phyloP scores from a whole-genome alignment of 371 early-diverging fungal species.

The Cokeromyces recurvatus region DNA sequence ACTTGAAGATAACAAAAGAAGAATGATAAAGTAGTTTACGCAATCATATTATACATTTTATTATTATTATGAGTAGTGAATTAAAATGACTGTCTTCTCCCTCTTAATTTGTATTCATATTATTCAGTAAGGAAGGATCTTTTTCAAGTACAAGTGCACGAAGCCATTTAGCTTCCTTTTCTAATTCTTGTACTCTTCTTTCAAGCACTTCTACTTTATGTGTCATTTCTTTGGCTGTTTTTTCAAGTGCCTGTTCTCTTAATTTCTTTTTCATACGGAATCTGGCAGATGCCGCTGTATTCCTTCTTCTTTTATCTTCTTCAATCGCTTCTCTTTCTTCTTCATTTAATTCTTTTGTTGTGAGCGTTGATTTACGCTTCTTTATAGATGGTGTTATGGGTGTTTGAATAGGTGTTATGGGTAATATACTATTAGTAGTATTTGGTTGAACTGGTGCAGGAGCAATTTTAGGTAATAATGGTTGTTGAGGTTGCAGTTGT shows the following conservation, averaged over 20 bases:
- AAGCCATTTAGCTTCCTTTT: constrained; percentile 91
- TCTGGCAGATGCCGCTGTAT: constrained; percentile 93
- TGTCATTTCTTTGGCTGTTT: constrained; percentile 79
- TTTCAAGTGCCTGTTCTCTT: constrained; percentile 82
- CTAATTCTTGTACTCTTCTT: constrained; percentile 71
- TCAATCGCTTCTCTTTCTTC: constrained; percentile 32
- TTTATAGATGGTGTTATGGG: not conserved
- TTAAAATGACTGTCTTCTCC: no score
- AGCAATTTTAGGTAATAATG: constrained; percentile 29
- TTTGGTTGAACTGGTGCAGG: constrained; percentile 24
- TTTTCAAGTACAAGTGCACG: constrained; percentile 82
- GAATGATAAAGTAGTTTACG: no score
- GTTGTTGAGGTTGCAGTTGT: not conserved
- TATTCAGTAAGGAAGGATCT: constrained; percentile 34
- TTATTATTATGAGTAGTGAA: no score
- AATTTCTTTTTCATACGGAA: constrained; percentile 92
- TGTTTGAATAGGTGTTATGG: not conserved
- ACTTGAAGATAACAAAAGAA: no score
- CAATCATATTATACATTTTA: no score
- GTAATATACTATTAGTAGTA: not conserved
- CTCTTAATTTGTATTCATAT: no score
- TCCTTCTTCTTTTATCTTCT: constrained; percentile 88
- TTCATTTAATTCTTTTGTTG: constrained; percentile 2
- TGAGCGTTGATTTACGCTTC: constrained; percentile 2
- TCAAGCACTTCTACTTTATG: constrained; percentile 71